These are phyloP conservation scores for Aspergillus awamori DNA, from an alignment of 2,329 filamentous ascomycete species.

Conservation along the genomic window DNA sequence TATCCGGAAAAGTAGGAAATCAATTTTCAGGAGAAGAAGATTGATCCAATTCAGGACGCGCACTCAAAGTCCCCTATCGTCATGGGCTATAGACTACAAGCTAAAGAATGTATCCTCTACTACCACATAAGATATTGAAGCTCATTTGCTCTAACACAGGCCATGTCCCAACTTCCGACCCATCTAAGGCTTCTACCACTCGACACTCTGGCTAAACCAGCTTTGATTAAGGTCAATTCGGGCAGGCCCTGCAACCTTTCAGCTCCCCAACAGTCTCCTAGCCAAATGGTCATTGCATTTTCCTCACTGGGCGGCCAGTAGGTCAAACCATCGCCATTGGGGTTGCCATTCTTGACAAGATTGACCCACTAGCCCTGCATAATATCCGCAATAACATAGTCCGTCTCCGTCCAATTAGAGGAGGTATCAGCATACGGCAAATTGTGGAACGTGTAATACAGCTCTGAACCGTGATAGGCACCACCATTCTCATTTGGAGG, in stretches of 20 bases:
- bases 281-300: neutral
- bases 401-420: neutral
- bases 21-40: too few species aligned
- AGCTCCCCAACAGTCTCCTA: neutral
- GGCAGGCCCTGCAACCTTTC: neutral
- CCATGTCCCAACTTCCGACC: too few species aligned
- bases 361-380: neutral
- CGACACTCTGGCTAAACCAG: slow-evolving; percentile 3
- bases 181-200: neutral
- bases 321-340: neutral
- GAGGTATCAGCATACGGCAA: neutral
- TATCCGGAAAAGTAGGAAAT: too few species aligned
- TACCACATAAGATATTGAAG: too few species aligned
- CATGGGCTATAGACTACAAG: too few species aligned
- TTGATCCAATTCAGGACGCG: too few species aligned
- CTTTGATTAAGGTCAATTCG: neutral
- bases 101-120: too few species aligned
- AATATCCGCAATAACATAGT: neutral
- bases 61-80: too few species aligned
- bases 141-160: too few species aligned
- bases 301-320: neutral
- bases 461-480: slow-evolving; percentile 35
- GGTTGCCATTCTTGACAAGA: neutral
- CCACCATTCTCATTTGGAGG: slow-evolving; percentile 27
- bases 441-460: slow-evolving; percentile 33